Base-by-base conservation (phyloP, 2,329 filamentous ascomycete genomes). In the Colletotrichum aenigma region DNA sequence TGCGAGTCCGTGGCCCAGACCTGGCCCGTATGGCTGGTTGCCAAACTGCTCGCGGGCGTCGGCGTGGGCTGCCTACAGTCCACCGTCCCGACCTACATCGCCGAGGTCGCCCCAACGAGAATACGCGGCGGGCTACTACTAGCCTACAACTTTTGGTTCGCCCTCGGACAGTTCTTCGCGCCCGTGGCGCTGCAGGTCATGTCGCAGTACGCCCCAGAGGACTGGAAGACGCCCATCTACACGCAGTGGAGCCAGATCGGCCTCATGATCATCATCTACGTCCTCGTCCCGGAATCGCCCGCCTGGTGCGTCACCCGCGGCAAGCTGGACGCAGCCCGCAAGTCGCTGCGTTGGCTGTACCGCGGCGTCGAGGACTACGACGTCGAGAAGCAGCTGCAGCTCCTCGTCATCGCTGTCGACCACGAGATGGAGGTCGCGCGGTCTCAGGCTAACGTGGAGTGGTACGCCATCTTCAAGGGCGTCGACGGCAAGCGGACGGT, bases 201-300 rank as follows among this genome's bases (percentile, higher is more conserved):
- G 3, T 82, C 81, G 55, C 70, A 78, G 10, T 68, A 67, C 0
- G 77, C 84, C 32, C 83, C 84, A 0, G 78, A 81, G 24, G 78
- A 87, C 61, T 88, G 83, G 73, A 80, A 82, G 8, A 82, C 81
- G 6, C 82, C 86, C 3, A 85, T 88, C 32, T 87, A 87, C 69
- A 86, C 86, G 0, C 77, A 88, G 80, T 88, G 87, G 86, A 83
- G 83, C 1, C 86, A 87, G 80, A 80, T 88, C 15, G 86, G 85
- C 1, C 34, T 83, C 8, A 87, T 86, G 80, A 67, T 81, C 0
- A 67, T 84, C 7, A 85, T 87, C 24, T 87, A 86, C 58, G 13
- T 84, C 7, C 70, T 84, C 16, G 77, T 87, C 6, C 85, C 84
- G 2, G 84, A 86, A 67, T 84, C 85, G 1, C 86, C 86, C 0